Conservation (phyloP, 345 rosid species). For the Ceriops zippeliana region DNA sequence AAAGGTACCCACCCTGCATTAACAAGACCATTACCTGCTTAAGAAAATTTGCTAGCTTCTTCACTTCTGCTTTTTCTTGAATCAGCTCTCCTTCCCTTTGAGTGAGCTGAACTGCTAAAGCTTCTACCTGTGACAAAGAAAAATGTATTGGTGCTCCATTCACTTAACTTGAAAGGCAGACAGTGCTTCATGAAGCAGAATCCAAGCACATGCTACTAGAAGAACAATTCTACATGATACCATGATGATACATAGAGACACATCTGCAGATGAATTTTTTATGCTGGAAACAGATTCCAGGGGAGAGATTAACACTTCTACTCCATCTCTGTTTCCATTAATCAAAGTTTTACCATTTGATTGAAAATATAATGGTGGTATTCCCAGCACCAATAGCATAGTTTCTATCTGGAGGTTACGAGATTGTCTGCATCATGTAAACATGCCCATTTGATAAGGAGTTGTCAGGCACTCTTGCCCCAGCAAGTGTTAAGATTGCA, state of each 20-base stretch:
- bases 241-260: background rate
- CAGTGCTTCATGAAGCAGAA: slow-evolving; percentile 9
- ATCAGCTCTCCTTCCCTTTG: slow-evolving; percentile 94
- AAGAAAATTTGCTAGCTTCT: slow-evolving; percentile 82
- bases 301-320: no score
- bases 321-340: no score
- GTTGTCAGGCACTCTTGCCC: no score
- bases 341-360: no score
- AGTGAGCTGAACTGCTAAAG: slow-evolving; percentile 89
- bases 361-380: no score
- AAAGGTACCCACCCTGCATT: background rate
- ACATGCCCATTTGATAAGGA: no score
- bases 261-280: no score
- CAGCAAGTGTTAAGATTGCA: no score
- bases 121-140: slow-evolving; percentile 70
- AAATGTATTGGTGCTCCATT: background rate
- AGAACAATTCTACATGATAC: background rate
- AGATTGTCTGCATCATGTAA: no score
- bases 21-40: slow-evolving; percentile 56
- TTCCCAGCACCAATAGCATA: no score
- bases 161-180: background rate
- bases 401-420: no score
- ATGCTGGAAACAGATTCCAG: no score
- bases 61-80: slow-evolving; percentile 93
- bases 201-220: background rate